Evolutionary conservation across 176 grass and related monocot species (phyloP).

Genomic region (Dactylis glomerata): DNA sequence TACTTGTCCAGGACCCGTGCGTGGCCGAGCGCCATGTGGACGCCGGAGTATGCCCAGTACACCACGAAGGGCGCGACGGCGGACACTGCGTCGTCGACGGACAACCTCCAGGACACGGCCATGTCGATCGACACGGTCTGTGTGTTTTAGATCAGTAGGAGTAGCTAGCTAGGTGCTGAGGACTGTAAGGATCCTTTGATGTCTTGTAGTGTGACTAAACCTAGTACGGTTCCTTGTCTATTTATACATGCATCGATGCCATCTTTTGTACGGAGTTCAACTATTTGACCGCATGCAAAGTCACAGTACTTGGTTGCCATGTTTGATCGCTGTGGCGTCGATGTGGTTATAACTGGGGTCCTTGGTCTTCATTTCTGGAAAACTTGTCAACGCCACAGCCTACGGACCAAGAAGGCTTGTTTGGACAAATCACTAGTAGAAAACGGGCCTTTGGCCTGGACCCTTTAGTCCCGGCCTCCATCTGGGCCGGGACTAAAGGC

Average conservation of each 20-base stretch:
- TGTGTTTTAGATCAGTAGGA: neutral
- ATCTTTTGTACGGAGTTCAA: neutral
- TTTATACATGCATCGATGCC: neutral
- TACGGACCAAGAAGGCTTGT: too few species aligned
- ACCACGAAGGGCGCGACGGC: slow-evolving; percentile 38
- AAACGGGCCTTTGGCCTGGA: too few species aligned
- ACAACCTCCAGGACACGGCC: neutral
- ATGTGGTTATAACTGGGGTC: neutral
- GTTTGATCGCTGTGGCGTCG: neutral
- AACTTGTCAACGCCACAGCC: neutral
- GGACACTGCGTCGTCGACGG: slow-evolving; percentile 24
- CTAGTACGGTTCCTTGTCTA: neutral
- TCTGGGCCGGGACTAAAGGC: too few species aligned
- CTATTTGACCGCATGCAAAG: neutral
- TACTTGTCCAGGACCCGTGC: slow-evolving; percentile 34
- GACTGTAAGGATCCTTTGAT: neutral
- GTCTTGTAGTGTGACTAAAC: neutral
- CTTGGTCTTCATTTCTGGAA: neutral
- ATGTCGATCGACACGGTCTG: neutral
- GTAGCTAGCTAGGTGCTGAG: neutral
- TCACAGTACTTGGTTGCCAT: neutral
- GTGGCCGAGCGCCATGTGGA: slow-evolving; percentile 23
- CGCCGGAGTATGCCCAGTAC: slow-evolving; percentile 46
- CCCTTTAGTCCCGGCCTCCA: too few species aligned
- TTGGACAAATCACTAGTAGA: too few species aligned